Evolutionary conservation across 805 yeast genomes (phyloP), one percentile per base, ranked within the genome.

Genomic region (Candida tallmaniae): DNA sequence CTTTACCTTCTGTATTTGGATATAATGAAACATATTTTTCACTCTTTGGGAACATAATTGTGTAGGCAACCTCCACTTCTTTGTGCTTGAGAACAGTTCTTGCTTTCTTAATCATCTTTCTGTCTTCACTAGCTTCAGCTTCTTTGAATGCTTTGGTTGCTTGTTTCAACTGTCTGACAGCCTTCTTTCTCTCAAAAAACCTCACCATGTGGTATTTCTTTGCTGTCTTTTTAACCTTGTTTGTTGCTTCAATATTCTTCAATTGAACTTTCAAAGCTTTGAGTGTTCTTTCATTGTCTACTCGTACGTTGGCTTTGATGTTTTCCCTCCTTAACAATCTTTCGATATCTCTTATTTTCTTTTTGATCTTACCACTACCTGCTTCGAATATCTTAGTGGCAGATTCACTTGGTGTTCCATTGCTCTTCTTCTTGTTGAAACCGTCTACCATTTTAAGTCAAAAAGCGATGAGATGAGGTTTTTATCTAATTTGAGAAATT

Each of bases 181-280:
- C 93, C 69, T 88, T 89, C 62, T 87, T 86, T 52, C 73, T 77
- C 58, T 89, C 97, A 42, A 93, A 86, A 54, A 93, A 93, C 45
- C 90, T 74, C 31, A 93, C 87, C 89, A 87, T 88, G 54, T 87
- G 96, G 56, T 93, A 93, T 60, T 81, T 84, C 46, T 78, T 73
- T 9, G 86, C 76, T 25, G 68, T 60, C 34, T 72, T 68, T 42
- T 69, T 73, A 12, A 74, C 73, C 44, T 64, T 68, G 30, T 65
- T 60, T 20, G 60, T 59, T 24, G 56, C 41, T 40, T 70, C 68
- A 12, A 75, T 73, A 26, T 66, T 65, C 30, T 64, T 64, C 35
- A 83, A 63, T 50, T 84, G 88, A 4, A 67, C 58, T 32, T 72
- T 67, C 41, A 83, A 59, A 2, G 86, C 85, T 31, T 73, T 75